A percentile compares a stretch with the other conserved stretches of the same genome.
Conservation (phyloP, 129 eudicot genomes). For the Silybum marianum region DNA sequence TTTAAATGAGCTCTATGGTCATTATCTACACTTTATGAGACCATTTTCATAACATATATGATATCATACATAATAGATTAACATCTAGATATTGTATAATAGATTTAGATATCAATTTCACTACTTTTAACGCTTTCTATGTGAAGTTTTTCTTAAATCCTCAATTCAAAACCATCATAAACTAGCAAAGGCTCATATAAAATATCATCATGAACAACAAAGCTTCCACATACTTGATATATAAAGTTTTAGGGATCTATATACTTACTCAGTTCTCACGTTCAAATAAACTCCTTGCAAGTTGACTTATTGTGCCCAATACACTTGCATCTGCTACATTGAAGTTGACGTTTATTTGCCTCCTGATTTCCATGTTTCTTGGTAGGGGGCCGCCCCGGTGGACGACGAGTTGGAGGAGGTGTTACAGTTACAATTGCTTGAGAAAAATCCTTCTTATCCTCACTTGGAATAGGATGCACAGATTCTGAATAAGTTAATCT, state of each 20-base stretch:
- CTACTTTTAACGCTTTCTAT: not conserved
- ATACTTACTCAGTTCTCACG: conserved; percentile 41
- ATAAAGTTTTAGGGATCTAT: not conserved
- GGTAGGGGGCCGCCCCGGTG: conserved; percentile 83
- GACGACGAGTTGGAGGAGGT: conserved; percentile 93
- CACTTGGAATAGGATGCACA: conserved; percentile 55
- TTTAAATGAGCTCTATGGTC: not conserved
- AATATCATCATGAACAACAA: not conserved
- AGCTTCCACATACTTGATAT: not conserved
- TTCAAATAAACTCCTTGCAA: conserved; percentile 65
- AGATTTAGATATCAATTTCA: not conserved
- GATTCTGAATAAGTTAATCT: conserved; percentile 75
- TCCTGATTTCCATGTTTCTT: conserved; percentile 59
- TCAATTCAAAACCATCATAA: not conserved
- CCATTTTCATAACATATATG: not conserved
- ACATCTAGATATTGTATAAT: not conserved
- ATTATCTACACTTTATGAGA: not conserved
- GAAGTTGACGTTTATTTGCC: conserved; percentile 67
- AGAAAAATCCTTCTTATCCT: conserved; percentile 48
- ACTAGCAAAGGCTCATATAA: not conserved
- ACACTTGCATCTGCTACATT: conserved; percentile 86
- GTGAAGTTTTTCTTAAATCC: not conserved
- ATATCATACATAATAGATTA: not conserved
- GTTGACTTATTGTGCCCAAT: conserved; percentile 90
- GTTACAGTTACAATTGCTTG: conserved; percentile 63